These are phyloP conservation scores for Fusarium decemcellulare DNA, from an alignment of 2,329 filamentous ascomycete genomes.

Conservation along the genomic window DNA sequence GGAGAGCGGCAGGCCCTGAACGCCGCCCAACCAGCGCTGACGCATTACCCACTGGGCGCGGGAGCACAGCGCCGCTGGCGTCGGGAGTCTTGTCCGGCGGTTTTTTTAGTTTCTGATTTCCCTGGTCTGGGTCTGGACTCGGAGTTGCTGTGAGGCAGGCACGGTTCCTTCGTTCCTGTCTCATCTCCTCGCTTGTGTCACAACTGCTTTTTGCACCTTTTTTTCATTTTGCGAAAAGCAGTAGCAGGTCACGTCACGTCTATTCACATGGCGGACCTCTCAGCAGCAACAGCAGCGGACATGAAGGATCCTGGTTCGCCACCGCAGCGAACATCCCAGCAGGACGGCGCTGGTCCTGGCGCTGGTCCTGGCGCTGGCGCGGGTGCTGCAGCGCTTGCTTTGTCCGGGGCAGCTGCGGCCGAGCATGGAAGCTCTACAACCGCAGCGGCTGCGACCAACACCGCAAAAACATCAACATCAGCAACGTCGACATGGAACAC, in stretches of 20 bases:
- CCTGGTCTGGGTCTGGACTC: not conserved
- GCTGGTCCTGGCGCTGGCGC: not conserved
- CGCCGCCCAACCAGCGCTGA: constrained; percentile 32
- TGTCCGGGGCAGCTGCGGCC: constrained; percentile 39
- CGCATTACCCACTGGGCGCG: constrained; percentile 26
- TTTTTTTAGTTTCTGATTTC: constrained; percentile 10
- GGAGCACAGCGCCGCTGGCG: constrained; percentile 8
- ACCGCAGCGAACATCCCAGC: constrained; percentile 15
- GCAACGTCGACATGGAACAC: constrained; percentile 76
- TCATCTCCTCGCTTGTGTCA: not conserved
- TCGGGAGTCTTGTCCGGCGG: constrained; percentile 8
- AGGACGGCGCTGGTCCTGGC: not conserved
- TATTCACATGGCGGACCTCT: not conserved
- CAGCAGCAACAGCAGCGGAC: not conserved
- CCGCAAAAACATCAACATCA: not conserved
- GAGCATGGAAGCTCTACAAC: constrained; percentile 24
- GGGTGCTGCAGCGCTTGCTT: constrained; percentile 28
- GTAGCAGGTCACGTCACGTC: too few species aligned
- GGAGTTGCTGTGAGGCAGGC: not conserved
- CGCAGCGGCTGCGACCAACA: not conserved
- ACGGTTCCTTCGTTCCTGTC: not conserved
- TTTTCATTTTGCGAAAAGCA: not conserved
- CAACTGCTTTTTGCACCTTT: not conserved
- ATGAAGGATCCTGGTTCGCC: constrained; percentile 29
- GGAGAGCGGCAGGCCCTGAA: too few species aligned